phyloP scores from a whole-genome alignment of 352 stramenopile species.

The Phytophthora pistaciae region DNA sequence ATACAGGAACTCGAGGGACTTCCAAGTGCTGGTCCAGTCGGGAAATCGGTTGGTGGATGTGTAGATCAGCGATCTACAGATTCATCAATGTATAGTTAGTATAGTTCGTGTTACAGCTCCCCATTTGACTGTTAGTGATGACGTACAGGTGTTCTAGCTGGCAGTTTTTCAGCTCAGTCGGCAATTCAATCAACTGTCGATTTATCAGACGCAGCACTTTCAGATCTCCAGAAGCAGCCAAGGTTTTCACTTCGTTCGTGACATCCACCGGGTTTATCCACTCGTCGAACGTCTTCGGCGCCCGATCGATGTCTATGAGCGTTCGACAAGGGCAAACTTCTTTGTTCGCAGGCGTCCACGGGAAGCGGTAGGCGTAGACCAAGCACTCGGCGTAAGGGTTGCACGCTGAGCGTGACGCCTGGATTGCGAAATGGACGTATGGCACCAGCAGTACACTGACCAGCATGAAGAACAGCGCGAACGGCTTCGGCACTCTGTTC shows the following conservation, averaged over 20 bases:
- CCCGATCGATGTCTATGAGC: slow-evolving; percentile 39
- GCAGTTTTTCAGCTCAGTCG: slow-evolving; percentile 40
- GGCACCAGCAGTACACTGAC: slow-evolving; percentile 18
- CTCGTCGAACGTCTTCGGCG: slow-evolving; percentile 25
- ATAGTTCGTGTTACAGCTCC: not conserved
- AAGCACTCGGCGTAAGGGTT: slow-evolving; percentile 25
- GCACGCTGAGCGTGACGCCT: slow-evolving; percentile 20
- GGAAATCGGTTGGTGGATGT: slow-evolving; percentile 29
- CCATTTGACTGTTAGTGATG: not conserved
- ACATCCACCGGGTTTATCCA: slow-evolving; percentile 36
- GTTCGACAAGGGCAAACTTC: slow-evolving; percentile 45
- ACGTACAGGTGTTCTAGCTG: slow-evolving; percentile 51
- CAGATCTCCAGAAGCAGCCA: slow-evolving; percentile 42
- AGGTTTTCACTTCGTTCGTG: slow-evolving; percentile 29
- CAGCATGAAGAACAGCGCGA: slow-evolving; percentile 28
- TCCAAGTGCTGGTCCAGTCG: slow-evolving; percentile 37
- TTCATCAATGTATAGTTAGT: not conserved
- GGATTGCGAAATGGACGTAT: slow-evolving; percentile 30
- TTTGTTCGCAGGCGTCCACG: slow-evolving; percentile 11
- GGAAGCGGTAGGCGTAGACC: slow-evolving; percentile 34
- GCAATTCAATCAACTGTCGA: slow-evolving; percentile 24
- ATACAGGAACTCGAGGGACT: slow-evolving; percentile 53
- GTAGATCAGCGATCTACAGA: slow-evolving; percentile 46
- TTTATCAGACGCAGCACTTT: slow-evolving; percentile 56
- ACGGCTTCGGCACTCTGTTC: slow-evolving; percentile 25